Evolutionary conservation across 768 basidiomycete species (phyloP).

Genomic region (Leccinum aurantiacum): DNA sequence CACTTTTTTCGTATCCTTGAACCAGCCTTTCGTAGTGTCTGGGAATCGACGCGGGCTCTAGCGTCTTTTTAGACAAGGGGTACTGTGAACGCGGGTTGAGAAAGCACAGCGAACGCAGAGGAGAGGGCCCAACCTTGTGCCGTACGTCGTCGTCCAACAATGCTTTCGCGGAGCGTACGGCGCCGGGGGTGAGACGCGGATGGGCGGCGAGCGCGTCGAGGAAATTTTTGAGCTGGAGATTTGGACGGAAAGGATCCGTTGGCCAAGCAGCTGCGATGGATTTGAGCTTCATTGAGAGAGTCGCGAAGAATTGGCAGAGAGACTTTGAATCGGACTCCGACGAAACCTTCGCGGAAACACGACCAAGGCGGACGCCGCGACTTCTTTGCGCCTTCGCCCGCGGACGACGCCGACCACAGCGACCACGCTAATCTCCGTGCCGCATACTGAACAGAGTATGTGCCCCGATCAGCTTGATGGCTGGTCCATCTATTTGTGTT

Average conservation of each 20-base stretch:
- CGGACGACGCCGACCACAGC: neutral
- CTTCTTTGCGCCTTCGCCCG: neutral
- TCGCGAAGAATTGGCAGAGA: neutral
- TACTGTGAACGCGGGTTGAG: slow-evolving; percentile 46
- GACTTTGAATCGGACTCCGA: slow-evolving; percentile 21
- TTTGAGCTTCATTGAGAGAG: slow-evolving; percentile 43
- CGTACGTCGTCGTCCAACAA: slow-evolving; percentile 55
- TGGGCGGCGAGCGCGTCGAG: slow-evolving; percentile 64
- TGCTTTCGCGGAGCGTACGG: slow-evolving; percentile 58
- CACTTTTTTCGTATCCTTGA: slow-evolving; percentile 74
- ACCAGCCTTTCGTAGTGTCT: slow-evolving; percentile 70
- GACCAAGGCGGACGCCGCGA: neutral
- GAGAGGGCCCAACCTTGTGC: slow-evolving; percentile 46
- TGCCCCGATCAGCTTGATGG: neutral
- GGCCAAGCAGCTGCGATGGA: slow-evolving; percentile 64
- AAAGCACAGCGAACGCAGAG: neutral
- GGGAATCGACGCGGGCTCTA: slow-evolving; percentile 71
- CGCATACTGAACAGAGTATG: neutral
- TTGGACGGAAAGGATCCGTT: slow-evolving; percentile 73
- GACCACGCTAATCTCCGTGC: neutral
- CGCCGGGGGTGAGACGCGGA: slow-evolving; percentile 61
- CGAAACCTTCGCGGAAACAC: slow-evolving; percentile 24
- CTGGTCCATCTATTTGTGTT: neutral
- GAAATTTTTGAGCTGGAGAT: slow-evolving; percentile 68
- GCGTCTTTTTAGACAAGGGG: slow-evolving; percentile 58